Evolutionary conservation across 139 green algal genomes (phyloP), one percentile per base, ranked within the genome.

Genomic region (Volvox africanus): DNA sequence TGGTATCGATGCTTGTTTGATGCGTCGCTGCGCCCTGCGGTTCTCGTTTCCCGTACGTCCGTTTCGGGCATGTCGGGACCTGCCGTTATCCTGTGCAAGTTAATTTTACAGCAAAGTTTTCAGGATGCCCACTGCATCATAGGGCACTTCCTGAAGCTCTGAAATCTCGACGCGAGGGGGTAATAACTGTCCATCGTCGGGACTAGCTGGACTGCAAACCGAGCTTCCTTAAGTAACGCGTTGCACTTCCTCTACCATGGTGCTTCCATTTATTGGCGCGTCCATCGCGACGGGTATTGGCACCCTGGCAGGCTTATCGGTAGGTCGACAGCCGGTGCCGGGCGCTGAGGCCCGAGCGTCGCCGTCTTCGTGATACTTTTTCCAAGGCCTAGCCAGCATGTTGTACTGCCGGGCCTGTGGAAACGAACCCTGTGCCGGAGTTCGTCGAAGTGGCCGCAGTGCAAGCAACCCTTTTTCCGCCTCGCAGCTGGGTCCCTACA

Each of bases 401-500:
- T 30, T 24, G 65, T 12, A 3, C 65, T 14, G 44, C 44, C 44
- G 44, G 44, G 44, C 44, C 44, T 55, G 44, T 55, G 5, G 9
- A 55, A 55, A 55, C 9, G 5, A 55, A 55, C 44, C 5, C 44
- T 55, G 44, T 55, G 9, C 2, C 37, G 73, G 28, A 19, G 13
- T 32, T 80, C 28, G 73, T 80, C 73, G 18, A 80, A 80, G 28
- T 35, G 73, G 73, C 28, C 2, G 32, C 28, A 35, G 9, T 73
- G 21, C 65, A 73, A 24, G 32, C 30, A 79, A 79, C 71, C 78
- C 35, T 33, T 68, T 65, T 62, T 84, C 22, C 37, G 78, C 44
- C 33, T 24, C 32, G 33, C 89, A 92, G 89, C 67, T 92, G 12
- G 89, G 89, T 6, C 82, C 89, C 1, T 92, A 89, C 33, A 61